Evolutionary conservation across 1,284 basidiomycete species (phyloP), one percentile per base, ranked within the genome.

Genomic region (Cutaneotrichosporon dermatis): DNA sequence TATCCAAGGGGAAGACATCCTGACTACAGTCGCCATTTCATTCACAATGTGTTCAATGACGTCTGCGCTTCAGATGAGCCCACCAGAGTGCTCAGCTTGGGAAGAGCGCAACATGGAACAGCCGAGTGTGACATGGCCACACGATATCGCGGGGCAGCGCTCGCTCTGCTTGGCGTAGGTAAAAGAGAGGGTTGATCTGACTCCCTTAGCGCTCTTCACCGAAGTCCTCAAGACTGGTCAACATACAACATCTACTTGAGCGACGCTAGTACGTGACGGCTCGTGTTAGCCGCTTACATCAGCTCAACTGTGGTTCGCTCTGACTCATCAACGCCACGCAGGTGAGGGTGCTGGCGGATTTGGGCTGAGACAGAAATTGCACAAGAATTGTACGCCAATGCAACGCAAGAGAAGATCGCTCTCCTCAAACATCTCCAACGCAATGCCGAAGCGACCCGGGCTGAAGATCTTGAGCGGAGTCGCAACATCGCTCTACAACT

Each of bases 191-290:
- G 50, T 57, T 40, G 52, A 36, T 25, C 41, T 59, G 12, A 13
- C 13, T 43, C n/a, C 15, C 25, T 25, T 25, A 79, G 77, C 6
- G 70, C 75, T 1, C 54, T 79, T 2, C 74, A 77, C 61, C 67
- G 77, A 13, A 77, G 75, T 55, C 71, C 75, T 1, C 77, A 79
- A 54, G 77, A 79, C 55, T 79, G 76, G 76, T 73, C 65, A 12
- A 74, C 69, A 9, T 79, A 76, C 57, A 76, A 76, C 41, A 66
- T 62, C 0, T 79, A 71, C 52, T 57, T 77, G n/a, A 69, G 72
- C 37, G 72, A 76, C 50, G 69, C 76, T 0, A 72, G 77, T 77
- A 40, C 58, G 74, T 62, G 15, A 8, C 34, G 11, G 16, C 11
- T 10, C 9, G n/a, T 5, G 5, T n/a, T 5, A 1, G 12, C 34